Base-by-base conservation (phyloP, 768 basidiomycete species). In the Mycena kentingensis region DNA sequence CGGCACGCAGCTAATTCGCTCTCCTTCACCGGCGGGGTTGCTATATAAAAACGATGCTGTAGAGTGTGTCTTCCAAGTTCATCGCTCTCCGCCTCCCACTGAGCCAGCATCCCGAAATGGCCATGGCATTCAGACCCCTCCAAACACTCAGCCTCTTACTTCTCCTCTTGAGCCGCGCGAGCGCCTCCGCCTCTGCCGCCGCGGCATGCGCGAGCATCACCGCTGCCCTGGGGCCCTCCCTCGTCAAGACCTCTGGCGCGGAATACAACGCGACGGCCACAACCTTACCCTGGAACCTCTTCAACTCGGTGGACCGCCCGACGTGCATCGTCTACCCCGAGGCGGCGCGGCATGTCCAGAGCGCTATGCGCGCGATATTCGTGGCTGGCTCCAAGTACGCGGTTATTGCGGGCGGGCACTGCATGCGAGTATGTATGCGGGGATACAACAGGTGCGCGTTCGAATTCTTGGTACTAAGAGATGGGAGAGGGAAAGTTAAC, bases 391-490 rank as follows among this genome's bases (percentile, higher is more conserved):
- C 70, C n/a, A 65, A 61, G 25, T 77, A 77, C 52, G 73, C 74
- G 24, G 75, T 77, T 3, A 73, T 72, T 56, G 66, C 73, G 5
- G 76, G 74, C 13, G 71, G 71, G 5, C 76, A 77, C 52, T 70
- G 68, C 48, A 74, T n/a, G n/a, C n/a, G n/a, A n/a, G n/a, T n/a
- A n/a, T n/a, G 66, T 7, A 74, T 73, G 71, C 63, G 56, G n/a
- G 75, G 72, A 13, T 77, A 74, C 73, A 75, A 77, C 62, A 73
- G 62, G 75, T 77, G 56, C 25, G 27, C 22, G 21, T 25, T 24
- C 44, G 54, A 26, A 38, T 43, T 46, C 16, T 27, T 50, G 41
- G 59, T 44, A 15, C 5, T 29, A 25, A 24, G 26, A n/a, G n/a
- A n/a, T n/a, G n/a, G n/a, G n/a, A n/a, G 13, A 15, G 11, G 12